phyloP scores from a whole-genome alignment of 352 stramenopile species.

The Pythium utonaiense region DNA sequence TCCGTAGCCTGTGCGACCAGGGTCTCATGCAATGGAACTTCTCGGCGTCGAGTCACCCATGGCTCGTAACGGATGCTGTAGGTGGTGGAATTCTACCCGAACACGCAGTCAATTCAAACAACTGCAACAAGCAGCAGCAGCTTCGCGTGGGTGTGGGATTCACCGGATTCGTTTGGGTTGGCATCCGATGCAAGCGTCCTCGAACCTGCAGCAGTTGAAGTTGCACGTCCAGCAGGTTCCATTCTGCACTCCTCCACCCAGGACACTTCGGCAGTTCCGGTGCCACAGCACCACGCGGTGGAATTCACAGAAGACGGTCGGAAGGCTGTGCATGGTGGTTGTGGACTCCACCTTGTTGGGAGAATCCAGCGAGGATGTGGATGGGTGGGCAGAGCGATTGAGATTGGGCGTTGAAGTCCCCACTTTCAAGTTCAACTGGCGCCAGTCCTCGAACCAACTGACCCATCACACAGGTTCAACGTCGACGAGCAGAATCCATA shows the following conservation, averaged over 20 bases:
- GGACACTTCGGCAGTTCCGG: not conserved
- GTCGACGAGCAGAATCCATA: not conserved
- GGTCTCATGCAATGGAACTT: too few species aligned
- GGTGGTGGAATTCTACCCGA: not conserved
- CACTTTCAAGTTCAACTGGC: constrained; percentile 23
- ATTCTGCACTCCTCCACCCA: not conserved
- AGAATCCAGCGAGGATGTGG: not conserved
- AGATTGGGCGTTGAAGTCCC: constrained; percentile 17
- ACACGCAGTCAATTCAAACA: not conserved
- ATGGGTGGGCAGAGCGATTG: not conserved
- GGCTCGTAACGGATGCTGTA: too few species aligned
- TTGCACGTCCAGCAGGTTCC: not conserved
- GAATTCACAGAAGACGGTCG: not conserved
- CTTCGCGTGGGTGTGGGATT: too few species aligned
- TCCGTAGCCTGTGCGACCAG: too few species aligned
- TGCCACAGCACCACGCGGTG: not conserved
- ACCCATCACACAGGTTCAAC: constrained; percentile 4
- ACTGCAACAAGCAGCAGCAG: too few species aligned
- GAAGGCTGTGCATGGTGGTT: not conserved
- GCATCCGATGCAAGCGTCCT: not conserved
- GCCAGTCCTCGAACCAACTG: not conserved
- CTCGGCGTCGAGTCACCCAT: too few species aligned
- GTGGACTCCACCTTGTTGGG: not conserved
- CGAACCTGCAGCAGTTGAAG: not conserved
- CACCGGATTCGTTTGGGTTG: too few species aligned